Evolutionary conservation across 768 basidiomycete species (phyloP).

Genomic region (Podaxis mareebaensis): DNA sequence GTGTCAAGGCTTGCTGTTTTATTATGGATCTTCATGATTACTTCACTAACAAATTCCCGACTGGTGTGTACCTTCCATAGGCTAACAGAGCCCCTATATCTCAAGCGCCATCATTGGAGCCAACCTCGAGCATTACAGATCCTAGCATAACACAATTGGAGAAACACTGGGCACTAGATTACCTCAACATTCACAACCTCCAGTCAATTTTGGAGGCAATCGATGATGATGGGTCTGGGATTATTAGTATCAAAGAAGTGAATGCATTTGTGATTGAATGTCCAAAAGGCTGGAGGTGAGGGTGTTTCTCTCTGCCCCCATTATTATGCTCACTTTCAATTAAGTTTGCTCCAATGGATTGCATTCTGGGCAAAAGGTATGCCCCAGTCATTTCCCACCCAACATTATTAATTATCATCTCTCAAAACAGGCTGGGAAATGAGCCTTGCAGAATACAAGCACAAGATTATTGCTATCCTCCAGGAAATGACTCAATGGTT

Average conservation of each 20-base stretch:
- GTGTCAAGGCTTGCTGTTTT: conserved; percentile 49
- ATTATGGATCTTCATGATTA: neutral
- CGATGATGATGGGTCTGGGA: conserved; percentile 43
- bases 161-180: conserved; percentile 39
- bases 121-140: conserved; percentile 3
- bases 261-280: conserved; percentile 35
- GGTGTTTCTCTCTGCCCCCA: neutral
- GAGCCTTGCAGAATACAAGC: conserved; percentile 35
- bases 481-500: conserved; percentile 31
- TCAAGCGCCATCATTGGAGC: neutral
- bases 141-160: conserved; percentile 20
- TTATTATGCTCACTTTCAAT: neutral
- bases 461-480: conserved; percentile 32
- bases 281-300: conserved; percentile 38
- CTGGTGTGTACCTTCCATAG: neutral
- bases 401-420: neutral
- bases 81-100: neutral
- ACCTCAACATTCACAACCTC: conserved; percentile 39
- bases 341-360: conserved; percentile 36
- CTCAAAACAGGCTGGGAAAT: conserved; percentile 32
- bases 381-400: neutral
- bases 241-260: conserved; percentile 40
- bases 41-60: neutral
- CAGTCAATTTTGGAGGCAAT: conserved; percentile 42
- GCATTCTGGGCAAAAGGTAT: conserved; percentile 39